These are phyloP conservation scores for Begonia peltatifolia DNA, from an alignment of 306 rosid species.

Conservation along the genomic window DNA sequence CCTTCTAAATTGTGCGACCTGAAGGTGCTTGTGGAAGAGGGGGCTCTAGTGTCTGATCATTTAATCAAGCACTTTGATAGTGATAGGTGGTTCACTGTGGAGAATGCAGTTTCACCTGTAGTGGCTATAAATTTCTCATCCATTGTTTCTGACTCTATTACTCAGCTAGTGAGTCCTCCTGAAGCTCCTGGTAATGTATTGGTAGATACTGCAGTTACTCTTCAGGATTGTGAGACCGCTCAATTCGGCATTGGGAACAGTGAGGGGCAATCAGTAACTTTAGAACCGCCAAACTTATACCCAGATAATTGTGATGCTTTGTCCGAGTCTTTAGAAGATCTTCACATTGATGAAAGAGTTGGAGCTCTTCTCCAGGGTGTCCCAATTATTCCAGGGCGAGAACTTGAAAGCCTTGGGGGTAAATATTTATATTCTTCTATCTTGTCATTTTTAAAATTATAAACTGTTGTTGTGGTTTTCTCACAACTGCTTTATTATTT, in stretches of 20 bases:
- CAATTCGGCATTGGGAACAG: constrained; percentile 26
- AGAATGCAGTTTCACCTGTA: constrained; percentile 86
- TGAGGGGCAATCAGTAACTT: constrained; percentile 21
- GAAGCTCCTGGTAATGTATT: constrained; percentile 93
- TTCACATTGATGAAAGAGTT: constrained; percentile 77
- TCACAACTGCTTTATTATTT: neutral
- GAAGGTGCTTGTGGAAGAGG: constrained; percentile 73
- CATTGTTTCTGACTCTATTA: constrained; percentile 52
- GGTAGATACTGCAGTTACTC: constrained; percentile 45
- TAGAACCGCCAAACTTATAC: constrained; percentile 12
- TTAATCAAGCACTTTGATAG: constrained; percentile 79
- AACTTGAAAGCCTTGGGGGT: constrained; percentile 76
- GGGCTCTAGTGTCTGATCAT: constrained; percentile 75
- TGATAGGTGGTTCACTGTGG: constrained; percentile 93
- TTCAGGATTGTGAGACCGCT: constrained; percentile 22
- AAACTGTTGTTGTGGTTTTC: neutral
- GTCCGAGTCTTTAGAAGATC: constrained; percentile 41
- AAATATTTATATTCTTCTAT: constrained; percentile 10
- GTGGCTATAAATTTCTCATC: constrained; percentile 49
- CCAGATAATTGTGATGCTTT: constrained; percentile 17
- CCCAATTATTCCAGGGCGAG: constrained; percentile 77
- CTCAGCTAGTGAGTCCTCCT: constrained; percentile 84
- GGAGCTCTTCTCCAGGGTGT: constrained; percentile 51
- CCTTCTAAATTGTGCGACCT: constrained; percentile 74
- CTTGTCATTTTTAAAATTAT: constrained; percentile 3